A percentile compares a stretch with the other conserved stretches of the same genome.
Evolutionary conservation across 352 stramenopile genomes (phyloP).

Genomic region (Pythium chondricola): DNA sequence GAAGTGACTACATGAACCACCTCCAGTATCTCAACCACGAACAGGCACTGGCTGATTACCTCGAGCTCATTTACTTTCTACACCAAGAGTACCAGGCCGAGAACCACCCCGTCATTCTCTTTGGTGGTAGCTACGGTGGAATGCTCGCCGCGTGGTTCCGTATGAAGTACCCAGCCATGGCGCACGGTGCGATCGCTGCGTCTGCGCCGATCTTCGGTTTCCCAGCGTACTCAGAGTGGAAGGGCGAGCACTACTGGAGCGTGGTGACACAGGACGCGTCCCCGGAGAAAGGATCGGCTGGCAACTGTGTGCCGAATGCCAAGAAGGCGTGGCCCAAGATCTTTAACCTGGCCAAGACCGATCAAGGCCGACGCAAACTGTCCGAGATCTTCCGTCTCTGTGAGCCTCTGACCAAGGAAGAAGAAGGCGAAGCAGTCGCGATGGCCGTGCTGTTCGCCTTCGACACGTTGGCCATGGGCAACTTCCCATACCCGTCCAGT

Average conservation of each 20-base stretch:
- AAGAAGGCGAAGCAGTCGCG: conserved; percentile 51
- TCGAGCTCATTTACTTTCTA: conserved; percentile 82
- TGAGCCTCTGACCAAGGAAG: conserved; percentile 36
- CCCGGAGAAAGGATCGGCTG: conserved; percentile 51
- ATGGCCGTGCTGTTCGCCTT: conserved; percentile 83
- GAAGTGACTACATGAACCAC: conserved; percentile 53
- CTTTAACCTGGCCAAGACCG: conserved; percentile 60
- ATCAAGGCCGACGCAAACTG: conserved; percentile 42
- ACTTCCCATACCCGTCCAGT: conserved; percentile 93
- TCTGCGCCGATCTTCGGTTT: conserved; percentile 93
- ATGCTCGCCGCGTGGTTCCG: conserved; percentile 94
- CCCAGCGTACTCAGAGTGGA: conserved; percentile 46
- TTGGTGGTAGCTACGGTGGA: conserved; percentile 94
- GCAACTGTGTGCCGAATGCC: conserved; percentile 82
- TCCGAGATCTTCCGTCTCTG: conserved; percentile 64
- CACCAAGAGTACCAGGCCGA: conserved; percentile 66
- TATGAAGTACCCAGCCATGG: conserved; percentile 93
- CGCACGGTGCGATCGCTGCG: conserved; percentile 90
- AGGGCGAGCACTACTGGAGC: conserved; percentile 78
- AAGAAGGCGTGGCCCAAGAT: conserved; percentile 73
- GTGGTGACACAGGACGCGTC: conserved; percentile 73
- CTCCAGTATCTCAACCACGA: conserved; percentile 84
- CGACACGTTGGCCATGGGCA: conserved; percentile 92
- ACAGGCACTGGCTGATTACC: conserved; percentile 92
- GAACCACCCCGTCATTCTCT: conserved; percentile 87